phyloP scores from a whole-genome alignment of 257 asterid species.

The Fraxinus quadrangulata region DNA sequence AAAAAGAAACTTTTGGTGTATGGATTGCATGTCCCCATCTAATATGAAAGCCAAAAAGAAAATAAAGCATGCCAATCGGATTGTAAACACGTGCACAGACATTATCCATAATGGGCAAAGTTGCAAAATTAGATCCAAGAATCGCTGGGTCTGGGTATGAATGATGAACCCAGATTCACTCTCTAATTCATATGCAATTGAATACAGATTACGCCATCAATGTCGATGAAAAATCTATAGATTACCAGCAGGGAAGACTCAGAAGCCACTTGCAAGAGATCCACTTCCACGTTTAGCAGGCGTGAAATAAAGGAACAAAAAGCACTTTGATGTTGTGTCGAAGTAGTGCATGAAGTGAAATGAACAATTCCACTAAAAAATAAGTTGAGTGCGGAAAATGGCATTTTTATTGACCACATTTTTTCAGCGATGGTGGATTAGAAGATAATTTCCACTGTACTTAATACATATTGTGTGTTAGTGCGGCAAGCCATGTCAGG shows the following conservation, averaged over 20 bases:
- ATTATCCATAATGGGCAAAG: not conserved
- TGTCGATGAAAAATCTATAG: not conserved
- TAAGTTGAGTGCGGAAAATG: not conserved
- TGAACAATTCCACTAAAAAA: not conserved
- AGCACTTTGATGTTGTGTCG: not conserved
- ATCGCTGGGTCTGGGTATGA: not conserved
- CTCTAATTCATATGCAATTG: not conserved
- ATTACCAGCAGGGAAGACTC: not conserved
- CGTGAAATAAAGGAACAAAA: not conserved
- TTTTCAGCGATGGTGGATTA: not conserved
- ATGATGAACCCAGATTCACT: not conserved
- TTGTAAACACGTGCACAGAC: not conserved
- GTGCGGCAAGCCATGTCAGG: not conserved
- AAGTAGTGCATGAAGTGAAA: not conserved
- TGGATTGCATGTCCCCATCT: no score
- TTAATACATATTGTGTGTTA: not conserved
- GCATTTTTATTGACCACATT: not conserved
- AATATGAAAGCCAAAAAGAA: no score
- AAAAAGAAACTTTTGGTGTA: no score
- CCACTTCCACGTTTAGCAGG: not conserved
- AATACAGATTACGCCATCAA: not conserved
- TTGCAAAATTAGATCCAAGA: not conserved
- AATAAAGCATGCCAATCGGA: not conserved
- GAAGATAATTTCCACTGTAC: not conserved
- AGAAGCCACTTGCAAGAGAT: not conserved